Evolutionary conservation across 2,329 filamentous ascomycete genomes (phyloP), one percentile per base, ranked within the genome.

Genomic region (Gremmenia infestans): DNA sequence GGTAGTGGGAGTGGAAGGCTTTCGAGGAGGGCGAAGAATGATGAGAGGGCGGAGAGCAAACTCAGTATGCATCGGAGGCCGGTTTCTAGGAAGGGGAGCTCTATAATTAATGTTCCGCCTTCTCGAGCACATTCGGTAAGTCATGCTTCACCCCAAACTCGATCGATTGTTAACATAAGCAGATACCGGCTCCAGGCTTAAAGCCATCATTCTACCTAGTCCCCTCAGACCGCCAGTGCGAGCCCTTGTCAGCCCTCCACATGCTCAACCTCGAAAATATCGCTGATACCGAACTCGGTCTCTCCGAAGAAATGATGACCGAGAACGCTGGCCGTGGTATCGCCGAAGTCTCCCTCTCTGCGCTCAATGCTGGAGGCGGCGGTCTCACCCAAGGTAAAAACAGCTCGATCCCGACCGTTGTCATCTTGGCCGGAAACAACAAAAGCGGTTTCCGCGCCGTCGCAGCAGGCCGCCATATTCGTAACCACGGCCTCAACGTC

Each of bases 401-500:
- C 69, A 73, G 50, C 73, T 76, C 49, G 73, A 52, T 68, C 8
- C 58, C 64, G n/a, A 69, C 63, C 14, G 65, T 69, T n/a, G 84
- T 96, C 22, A 83, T 97, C 6, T 78, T 97, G n/a, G 92, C 90
- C 0, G 93, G 94, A n/a, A 97, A 97, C 71, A 93, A 96, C 72
- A 91, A 91, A 63, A 91, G 87, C 0, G 92, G 93, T 40, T 86
- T 89, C 39, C 82, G 93, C 56, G 91, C 91, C 3, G 80, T 97
- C 52, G 89, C 91, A 14, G 91, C 91, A 4, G 91, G 87, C 28
- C 84, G 94, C 4, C 92, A 97, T 70, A 80, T 97, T 8, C 85
- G 89, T 51, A 93, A 92, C 68, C 89, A 92, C 61, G 88, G 89
- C 19, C 77, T 90, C 53, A 87, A 90, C 54, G 85, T 96, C 39